These are phyloP conservation scores for Thermomucor indicae-seudaticae DNA, from an alignment of 371 early-diverging fungal genomes.

Conservation along the genomic window DNA sequence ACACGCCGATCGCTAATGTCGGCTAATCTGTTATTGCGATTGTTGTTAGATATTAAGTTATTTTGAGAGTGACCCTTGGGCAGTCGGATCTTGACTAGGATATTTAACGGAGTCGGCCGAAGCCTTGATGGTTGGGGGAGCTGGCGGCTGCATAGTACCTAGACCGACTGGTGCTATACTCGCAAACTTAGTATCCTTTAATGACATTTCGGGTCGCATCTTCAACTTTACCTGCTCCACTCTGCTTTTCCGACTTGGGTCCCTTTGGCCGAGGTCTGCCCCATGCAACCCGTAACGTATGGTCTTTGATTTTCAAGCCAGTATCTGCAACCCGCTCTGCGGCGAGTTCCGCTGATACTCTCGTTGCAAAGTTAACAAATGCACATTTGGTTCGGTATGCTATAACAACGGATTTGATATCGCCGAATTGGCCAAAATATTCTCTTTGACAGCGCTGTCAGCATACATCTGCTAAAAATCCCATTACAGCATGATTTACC, in stretches of 20 bases:
- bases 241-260: constrained; percentile 42
- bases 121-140: constrained; percentile 34
- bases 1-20: neutral
- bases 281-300: constrained; percentile 56
- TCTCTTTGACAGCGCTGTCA: constrained; percentile 31
- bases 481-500: constrained; percentile 26
- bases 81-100: constrained; percentile 48
- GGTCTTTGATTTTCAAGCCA: constrained; percentile 48
- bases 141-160: constrained; percentile 27
- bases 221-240: neutral
- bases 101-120: constrained; percentile 23
- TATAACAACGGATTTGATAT: constrained; percentile 84
- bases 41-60: neutral
- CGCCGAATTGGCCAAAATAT: constrained; percentile 80
- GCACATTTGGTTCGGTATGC: constrained; percentile 78
- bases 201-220: neutral
- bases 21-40: neutral
- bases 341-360: constrained; percentile 76
- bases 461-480: neutral
- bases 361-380: constrained; percentile 81
- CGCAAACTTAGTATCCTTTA: neutral
- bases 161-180: constrained; percentile 14
- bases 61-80: constrained; percentile 33
- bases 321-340: constrained; percentile 52
- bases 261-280: constrained; percentile 58